Conservation (phyloP, 768 basidiomycete species). For the Pleurotus citrinopileatus region DNA sequence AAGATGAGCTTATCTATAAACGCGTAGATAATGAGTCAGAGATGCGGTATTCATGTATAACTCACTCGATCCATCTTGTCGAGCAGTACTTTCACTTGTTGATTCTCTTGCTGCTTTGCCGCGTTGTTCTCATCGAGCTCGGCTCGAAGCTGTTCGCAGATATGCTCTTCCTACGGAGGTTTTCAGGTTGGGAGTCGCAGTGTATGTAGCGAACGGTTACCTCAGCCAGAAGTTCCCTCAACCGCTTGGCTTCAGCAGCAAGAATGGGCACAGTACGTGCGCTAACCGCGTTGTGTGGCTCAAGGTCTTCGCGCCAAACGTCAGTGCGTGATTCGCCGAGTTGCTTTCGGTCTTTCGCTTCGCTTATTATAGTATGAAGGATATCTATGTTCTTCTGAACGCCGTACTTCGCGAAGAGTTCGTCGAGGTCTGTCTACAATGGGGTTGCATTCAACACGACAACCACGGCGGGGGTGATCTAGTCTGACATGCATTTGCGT, state of each 20-base stretch:
- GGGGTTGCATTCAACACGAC: no score
- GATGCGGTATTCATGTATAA: conserved; percentile 17
- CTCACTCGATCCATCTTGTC: conserved; percentile 47
- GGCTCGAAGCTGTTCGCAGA: conserved; percentile 46
- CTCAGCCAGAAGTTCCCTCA: conserved; percentile 35
- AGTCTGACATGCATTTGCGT: conserved; percentile 2
- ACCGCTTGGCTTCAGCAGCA: conserved; percentile 35
- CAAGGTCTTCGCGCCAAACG: conserved; percentile 62
- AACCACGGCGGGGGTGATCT: conserved; percentile 9
- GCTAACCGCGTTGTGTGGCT: conserved; percentile 58
- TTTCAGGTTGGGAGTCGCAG: not conserved
- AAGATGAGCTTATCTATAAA: conserved; percentile 44
- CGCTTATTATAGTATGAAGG: conserved; percentile 66
- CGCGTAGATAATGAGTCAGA: not conserved
- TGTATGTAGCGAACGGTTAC: conserved; percentile 22
- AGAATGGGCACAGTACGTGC: conserved; percentile 65
- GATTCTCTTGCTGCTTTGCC: conserved; percentile 43
- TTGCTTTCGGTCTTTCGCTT: conserved; percentile 58
- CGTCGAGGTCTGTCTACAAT: conserved; percentile 59
- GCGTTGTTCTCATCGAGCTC: conserved; percentile 47
- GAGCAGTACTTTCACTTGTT: conserved; percentile 43
- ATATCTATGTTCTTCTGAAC: conserved; percentile 69
- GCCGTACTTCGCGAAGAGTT: conserved; percentile 65
- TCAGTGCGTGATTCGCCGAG: conserved; percentile 48
- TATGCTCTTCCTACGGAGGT: conserved; percentile 51